A percentile compares a stretch with the other conserved stretches of the same genome.
These are phyloP conservation scores for Pistacia atlantica DNA, from an alignment of 345 rosid genomes.

Conservation along the genomic window DNA sequence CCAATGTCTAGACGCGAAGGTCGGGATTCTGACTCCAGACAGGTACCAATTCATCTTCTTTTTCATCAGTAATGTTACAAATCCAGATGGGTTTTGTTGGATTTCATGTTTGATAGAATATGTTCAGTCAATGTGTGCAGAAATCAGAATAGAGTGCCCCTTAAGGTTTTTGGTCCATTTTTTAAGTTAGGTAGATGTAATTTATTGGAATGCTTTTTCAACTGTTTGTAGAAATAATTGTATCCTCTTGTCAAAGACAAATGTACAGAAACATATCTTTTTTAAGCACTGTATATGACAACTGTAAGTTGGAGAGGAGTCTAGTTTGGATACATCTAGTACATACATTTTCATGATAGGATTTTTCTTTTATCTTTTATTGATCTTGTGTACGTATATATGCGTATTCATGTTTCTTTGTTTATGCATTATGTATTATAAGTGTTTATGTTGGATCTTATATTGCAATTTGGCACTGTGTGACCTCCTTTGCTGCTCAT, in stretches of 20 bases:
- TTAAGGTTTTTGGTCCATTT: neutral
- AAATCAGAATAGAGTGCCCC: neutral
- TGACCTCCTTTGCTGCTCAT: too few species aligned
- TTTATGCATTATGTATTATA: too few species aligned
- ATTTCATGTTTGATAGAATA: neutral
- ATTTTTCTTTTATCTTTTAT: too few species aligned
- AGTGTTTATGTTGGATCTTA: too few species aligned
- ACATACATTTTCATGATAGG: neutral
- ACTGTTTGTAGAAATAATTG: too few species aligned
- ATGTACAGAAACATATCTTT: neutral
- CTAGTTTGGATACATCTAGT: neutral
- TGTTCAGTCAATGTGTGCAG: neutral
- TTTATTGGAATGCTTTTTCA: too few species aligned
- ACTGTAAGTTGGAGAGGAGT: neutral
- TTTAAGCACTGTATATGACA: neutral
- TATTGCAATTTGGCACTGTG: too few species aligned
- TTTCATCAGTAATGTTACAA: neutral
- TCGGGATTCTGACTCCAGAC: constrained; percentile 53
- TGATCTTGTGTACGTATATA: too few species aligned
- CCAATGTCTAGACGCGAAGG: constrained; percentile 59
- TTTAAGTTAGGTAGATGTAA: too few species aligned
- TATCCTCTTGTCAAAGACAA: too few species aligned
- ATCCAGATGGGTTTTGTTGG: neutral
- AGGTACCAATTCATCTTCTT: constrained; percentile 37
- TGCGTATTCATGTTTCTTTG: too few species aligned